These are phyloP conservation scores for Cinnamomum chago DNA, from an alignment of 164 flowering plant species.

Conservation along the genomic window DNA sequence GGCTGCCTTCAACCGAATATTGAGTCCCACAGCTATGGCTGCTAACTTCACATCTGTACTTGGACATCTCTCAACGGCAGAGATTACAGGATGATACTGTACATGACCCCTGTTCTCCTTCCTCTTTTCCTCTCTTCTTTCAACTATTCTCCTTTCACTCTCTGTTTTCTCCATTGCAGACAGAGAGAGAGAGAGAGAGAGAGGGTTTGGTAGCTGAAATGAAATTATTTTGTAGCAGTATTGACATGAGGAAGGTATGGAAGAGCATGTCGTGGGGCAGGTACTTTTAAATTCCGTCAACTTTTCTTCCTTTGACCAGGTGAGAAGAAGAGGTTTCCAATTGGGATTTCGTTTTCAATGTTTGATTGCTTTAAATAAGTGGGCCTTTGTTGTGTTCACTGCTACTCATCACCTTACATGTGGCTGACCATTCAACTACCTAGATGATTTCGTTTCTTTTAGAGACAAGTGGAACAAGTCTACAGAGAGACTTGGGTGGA, in stretches of 20 bases:
- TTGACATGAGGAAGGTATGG: not conserved
- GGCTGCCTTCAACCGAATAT: constrained; percentile 33
- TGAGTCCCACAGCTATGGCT: constrained; percentile 24
- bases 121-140: not conserved
- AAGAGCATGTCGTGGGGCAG: not conserved
- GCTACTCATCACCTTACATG: too few relatives aligned
- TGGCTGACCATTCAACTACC: too few relatives aligned
- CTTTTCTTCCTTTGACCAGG: too few relatives aligned
- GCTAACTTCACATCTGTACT: constrained; percentile 20
- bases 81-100: constrained; percentile 5
- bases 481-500: too few relatives aligned
- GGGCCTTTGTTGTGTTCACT: too few relatives aligned
- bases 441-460: too few relatives aligned
- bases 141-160: not conserved
- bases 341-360: too few relatives aligned
- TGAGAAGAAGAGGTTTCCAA: too few relatives aligned
- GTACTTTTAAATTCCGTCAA: too few relatives aligned
- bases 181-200: not conserved
- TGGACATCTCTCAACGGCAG: constrained; percentile 5
- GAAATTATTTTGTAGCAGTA: not conserved
- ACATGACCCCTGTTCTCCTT: constrained; percentile 3
- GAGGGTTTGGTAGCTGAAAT: not conserved
- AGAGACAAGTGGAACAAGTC: too few relatives aligned
- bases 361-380: too few relatives aligned
- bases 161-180: not conserved